Evolutionary conservation across 2,329 filamentous ascomycete species (phyloP), one percentile per base, ranked within the genome.

Genomic region (Fusarium pilosicola): DNA sequence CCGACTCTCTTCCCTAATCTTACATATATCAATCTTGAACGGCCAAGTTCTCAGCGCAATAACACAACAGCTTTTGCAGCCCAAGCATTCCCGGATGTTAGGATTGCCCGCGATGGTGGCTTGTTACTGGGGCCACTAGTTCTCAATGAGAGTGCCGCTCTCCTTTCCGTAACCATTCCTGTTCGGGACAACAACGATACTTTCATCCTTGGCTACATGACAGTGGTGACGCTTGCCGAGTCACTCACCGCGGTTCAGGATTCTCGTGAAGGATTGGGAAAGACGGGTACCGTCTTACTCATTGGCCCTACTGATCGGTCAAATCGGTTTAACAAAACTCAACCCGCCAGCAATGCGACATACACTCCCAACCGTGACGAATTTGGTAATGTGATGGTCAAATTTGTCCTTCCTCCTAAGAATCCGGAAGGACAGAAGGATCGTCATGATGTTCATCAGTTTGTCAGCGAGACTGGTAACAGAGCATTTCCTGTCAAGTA

Each of bases 131-230:
- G 95, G 0, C 95, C 95, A 0, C 85, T 94, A 65, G 85, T 89
- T 30, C 82, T 96, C 71, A 96, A 97, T 79, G 84, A 88, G 49
- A 89, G 90, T 0, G 93, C 92, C 72, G 93, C 93, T 28, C 84
- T 98, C 17, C 80, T 97, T 18, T 97, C 95, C 6, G 85, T 97
- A 66, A 97, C 95, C 0, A 83, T 96, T 22, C 94, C 95, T 0
- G 90, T 98, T 60, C 88, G 93, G 68, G 91, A 92, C 79, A 86
- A 86, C 5, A 87, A 88, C 5, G 80, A 83, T 46, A 84, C 84
- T 7, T 90, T 92, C 70, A 88, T 96, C 2, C 86, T 97, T 10
- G 95, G 94, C 4, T 97, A 94, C 85, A 88, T 97, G 84, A 97
- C 94, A 3, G 84, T 96, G 5, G 86, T 97, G n/a, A 88, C 93